A percentile compares a stretch with the other conserved stretches of the same genome.
Conservation (phyloP, 371 early-diverging fungal genomes). For the Blastocladiella emersonii region DNA sequence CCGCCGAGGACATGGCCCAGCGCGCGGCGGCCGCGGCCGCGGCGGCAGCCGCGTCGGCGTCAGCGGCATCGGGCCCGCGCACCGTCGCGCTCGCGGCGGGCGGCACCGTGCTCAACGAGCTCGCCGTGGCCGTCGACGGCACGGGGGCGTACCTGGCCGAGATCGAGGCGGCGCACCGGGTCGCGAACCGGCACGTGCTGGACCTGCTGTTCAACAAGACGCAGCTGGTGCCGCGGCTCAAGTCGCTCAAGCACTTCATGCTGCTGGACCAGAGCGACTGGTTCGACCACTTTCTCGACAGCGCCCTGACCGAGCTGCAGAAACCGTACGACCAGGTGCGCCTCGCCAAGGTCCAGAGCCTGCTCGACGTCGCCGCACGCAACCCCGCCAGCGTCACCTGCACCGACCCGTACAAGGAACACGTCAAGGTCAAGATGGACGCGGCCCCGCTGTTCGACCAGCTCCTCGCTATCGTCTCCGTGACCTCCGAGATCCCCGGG, state of each 20-base stretch:
- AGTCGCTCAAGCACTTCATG: slow-evolving; percentile 82
- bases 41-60: not conserved
- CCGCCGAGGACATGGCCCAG: not conserved
- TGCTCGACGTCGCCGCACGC: slow-evolving; percentile 74
- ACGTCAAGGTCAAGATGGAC: slow-evolving; percentile 56
- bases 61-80: not conserved
- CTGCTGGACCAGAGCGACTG: slow-evolving; percentile 86
- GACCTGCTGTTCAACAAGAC: slow-evolving; percentile 51
- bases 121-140: not conserved
- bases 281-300: slow-evolving; percentile 80
- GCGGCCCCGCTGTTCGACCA: slow-evolving; percentile 47
- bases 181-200: slow-evolving; percentile 56
- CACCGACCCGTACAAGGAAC: slow-evolving; percentile 73
- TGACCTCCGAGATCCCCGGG: slow-evolving; percentile 16
- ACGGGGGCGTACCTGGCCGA: slow-evolving; percentile 24
- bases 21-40: not conserved
- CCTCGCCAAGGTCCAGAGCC: slow-evolving; percentile 54
- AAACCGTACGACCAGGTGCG: slow-evolving; percentile 53
- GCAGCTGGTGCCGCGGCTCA: slow-evolving; percentile 51
- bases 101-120: slow-evolving; percentile 3
- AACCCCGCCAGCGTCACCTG: slow-evolving; percentile 69
- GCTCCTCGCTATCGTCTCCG: slow-evolving; percentile 45
- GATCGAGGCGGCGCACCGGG: slow-evolving; percentile 59
- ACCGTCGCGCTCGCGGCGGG: not conserved
- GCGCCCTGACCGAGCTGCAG: slow-evolving; percentile 55